Percentiles rank a stretch among this genome's conserved stretches.
These are phyloP conservation scores for Ogataea trehaloabstinens DNA, from an alignment of 805 yeast species.

Conservation along the genomic window DNA sequence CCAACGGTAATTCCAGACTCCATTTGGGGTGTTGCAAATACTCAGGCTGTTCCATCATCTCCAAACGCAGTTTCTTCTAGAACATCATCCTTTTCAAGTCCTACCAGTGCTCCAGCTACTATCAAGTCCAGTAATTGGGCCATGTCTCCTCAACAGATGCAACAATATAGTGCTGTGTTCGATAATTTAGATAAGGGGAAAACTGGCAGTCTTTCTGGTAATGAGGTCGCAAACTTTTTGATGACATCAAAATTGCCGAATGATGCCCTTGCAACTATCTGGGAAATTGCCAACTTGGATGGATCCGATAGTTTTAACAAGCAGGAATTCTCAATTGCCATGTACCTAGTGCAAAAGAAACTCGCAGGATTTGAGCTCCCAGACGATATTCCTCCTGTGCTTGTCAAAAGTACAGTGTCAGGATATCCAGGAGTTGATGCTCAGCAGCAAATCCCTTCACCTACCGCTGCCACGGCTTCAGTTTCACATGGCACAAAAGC, in stretches of 20 bases:
- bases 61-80: slow-evolving; percentile 3
- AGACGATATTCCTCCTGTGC: slow-evolving; percentile 65
- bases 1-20: slow-evolving; percentile 33
- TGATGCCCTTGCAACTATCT: slow-evolving; percentile 78
- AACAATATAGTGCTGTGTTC: slow-evolving; percentile 78
- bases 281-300: slow-evolving; percentile 93
- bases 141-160: slow-evolving; percentile 63
- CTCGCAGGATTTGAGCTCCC: slow-evolving; percentile 78
- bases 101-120: slow-evolving; percentile 15
- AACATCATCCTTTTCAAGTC: slow-evolving; percentile 17
- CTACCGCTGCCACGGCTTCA: neutral
- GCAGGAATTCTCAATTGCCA: slow-evolving; percentile 87
- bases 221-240: slow-evolving; percentile 83
- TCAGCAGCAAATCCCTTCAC: slow-evolving; percentile 1
- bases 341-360: slow-evolving; percentile 86
- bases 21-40: slow-evolving; percentile 32
- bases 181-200: slow-evolving; percentile 68
- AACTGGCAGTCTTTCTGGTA: slow-evolving; percentile 65
- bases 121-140: slow-evolving; percentile 48
- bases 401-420: slow-evolving; percentile 34
- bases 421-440: slow-evolving; percentile 5
- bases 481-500: slow-evolving; percentile 11
- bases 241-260: slow-evolving; percentile 85
- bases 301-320: slow-evolving; percentile 79
- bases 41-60: slow-evolving; percentile 14